Base-by-base conservation (phyloP, 1,284 basidiomycete genomes). In the Malassezia equina region DNA sequence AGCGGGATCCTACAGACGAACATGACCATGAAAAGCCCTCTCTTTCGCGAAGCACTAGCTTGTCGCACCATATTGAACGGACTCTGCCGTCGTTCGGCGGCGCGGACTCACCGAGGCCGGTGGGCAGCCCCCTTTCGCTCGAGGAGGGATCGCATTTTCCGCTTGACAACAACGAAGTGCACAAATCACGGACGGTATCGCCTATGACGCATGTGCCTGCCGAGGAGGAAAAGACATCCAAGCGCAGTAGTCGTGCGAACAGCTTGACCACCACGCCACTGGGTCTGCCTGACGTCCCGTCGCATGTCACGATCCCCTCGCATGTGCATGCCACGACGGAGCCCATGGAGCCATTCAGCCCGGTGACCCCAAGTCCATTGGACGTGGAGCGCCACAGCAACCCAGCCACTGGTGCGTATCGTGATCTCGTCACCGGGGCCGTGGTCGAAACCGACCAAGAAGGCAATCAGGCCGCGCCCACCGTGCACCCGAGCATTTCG, bases 381-480 rank as follows among this genome's bases (percentile, higher is more conserved):
- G 31, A 46, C 24, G 5, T 1, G 25, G 25, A n/a, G 1, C 41
- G n/a, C n/a, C 33, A 32, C 31, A 52, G 13, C 32, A 47, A 33
- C 13, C 17, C 44, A 3, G 49, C 55, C 8, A 52, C 50, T 4
- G 49, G 23, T 7, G 55, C 55, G 8, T 57, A 51, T 17, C 55
- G 55, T 21, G 55, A 57, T 25, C 45, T 57, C 33, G 13, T 24
- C 11, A 57, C 48, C 11, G 55, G 55, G 8, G 49, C 40, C 17
- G 55, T 57, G 15, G 49, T 57, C 17, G 55, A 57, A 29, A 57
- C 50, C 17, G 50, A 57, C 40, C 40, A 52, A 7, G 49, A 52
- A 4, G 55, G 55, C 24, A 51, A 57, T 27, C n/a, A n/a, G 28
- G 49, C 55, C 3, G 39, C 28, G 21, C 55, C 55, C 1, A 51